Base-by-base conservation (phyloP, 345 rosid genomes). In the Brassica nigra region DNA sequence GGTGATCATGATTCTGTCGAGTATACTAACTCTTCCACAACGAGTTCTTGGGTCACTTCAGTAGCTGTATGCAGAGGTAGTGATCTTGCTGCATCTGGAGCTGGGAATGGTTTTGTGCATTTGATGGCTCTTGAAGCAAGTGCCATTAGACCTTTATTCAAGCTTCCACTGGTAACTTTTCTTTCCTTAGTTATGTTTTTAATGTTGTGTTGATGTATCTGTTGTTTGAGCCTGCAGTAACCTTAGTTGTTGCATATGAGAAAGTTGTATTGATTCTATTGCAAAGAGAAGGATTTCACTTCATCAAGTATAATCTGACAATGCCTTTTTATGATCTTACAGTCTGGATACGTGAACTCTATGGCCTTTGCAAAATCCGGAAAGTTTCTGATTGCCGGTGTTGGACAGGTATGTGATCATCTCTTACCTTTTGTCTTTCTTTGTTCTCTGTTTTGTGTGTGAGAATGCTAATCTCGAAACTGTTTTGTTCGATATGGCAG, bases 51-150 rank as follows among this genome's bases (percentile, higher is more conserved):
- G 62, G 29, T 57, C 9, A 57, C 12, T 18, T 57, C 62, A 8
- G 29, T 57, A 7, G 62, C 62, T 18, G 62, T 57, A 0, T 57
- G 62, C 8, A 57, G 62, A 57, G 62, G 62, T 7, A 57, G 62
- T 8, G 62, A 57, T 57, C 62, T 57, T 2, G 62, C 62, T 57
- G 62, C 62, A 57, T 57, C 62, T 18, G 62, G 62, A 57, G 62
- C 62, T 57, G 29, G 62, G 18, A 52, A 52, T 52, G 58, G 18
- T 11, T 44, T 44, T 44, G 44, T 37, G 11, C 44, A 37, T 37
- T 8, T 37, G 44, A 37, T 37, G 44, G 54, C 54, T 12, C 15
- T 47, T 47, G 54, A 47, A 47, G 54, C 54, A 47, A 47, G 0
- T 47, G 15, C 54, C 16, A 4, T 47, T 47, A 15, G 54, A 47